These are phyloP conservation scores for Alternaria conjuncta DNA, from an alignment of 2,329 filamentous ascomycete species.

Conservation along the genomic window DNA sequence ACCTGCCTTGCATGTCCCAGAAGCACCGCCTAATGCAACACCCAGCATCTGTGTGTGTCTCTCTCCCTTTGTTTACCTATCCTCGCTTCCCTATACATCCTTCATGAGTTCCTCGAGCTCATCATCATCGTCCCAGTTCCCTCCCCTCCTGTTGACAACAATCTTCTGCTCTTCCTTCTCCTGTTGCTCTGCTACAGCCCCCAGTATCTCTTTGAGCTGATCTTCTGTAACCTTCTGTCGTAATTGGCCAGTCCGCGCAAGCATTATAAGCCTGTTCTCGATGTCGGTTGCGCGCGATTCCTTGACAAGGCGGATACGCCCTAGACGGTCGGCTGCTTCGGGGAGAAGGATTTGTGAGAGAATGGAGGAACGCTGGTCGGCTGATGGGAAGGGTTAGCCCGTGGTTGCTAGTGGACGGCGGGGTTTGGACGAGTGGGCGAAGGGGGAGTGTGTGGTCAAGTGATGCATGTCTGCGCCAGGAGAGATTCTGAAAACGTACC, in stretches of 20 bases:
- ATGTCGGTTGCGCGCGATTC: conserved; percentile 87
- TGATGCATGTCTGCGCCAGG: conserved; percentile 25
- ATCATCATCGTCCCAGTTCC: conserved; percentile 78
- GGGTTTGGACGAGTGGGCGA: conserved; percentile 19
- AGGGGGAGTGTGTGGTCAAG: neutral
- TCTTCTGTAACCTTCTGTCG: conserved; percentile 86
- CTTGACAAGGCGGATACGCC: conserved; percentile 94
- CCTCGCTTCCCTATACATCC: conserved; percentile 34
- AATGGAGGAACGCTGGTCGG: conserved; percentile 76
- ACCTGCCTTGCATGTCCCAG: neutral
- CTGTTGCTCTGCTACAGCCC: conserved; percentile 78
- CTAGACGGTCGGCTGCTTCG: conserved; percentile 89
- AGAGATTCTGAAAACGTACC: conserved; percentile 46
- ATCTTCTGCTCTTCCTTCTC: conserved; percentile 72
- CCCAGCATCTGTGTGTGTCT: neutral
- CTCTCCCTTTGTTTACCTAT: neutral
- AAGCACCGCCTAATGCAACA: conserved; percentile 21
- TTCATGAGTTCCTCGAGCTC: conserved; percentile 64
- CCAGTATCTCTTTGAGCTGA: conserved; percentile 90
- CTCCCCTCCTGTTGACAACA: conserved; percentile 82
- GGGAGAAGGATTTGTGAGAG: conserved; percentile 94
- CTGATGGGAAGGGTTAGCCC: conserved; percentile 50
- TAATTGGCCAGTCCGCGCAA: conserved; percentile 87
- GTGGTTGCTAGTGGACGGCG: conserved; percentile 33
- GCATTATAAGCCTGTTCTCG: conserved; percentile 90